Conservation (phyloP, 2,329 filamentous ascomycete genomes). For the Pyrenophora seminiperda region DNA sequence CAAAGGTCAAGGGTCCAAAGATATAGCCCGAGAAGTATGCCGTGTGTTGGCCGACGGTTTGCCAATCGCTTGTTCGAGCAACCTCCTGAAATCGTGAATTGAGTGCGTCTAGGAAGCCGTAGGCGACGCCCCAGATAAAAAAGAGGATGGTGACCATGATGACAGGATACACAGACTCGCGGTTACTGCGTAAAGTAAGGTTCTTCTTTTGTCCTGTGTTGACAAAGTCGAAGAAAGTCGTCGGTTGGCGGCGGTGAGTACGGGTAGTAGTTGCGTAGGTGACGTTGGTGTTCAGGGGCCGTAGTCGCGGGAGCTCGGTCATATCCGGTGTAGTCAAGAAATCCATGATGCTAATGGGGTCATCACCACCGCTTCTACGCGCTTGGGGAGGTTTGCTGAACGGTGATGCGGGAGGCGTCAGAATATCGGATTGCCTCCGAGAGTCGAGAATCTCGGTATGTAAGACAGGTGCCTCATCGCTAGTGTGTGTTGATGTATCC, state of each 20-base stretch:
- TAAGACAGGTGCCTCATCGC: slow-evolving; percentile 33
- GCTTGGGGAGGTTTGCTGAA: slow-evolving; percentile 31
- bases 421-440: slow-evolving; percentile 25
- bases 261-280: slow-evolving; percentile 33
- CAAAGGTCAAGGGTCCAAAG: slow-evolving; percentile 70
- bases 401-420: slow-evolving; percentile 32
- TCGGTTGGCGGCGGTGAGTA: slow-evolving; percentile 33
- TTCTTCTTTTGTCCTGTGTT: slow-evolving; percentile 70
- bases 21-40: slow-evolving; percentile 76
- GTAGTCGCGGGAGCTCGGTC: slow-evolving; percentile 40
- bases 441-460: slow-evolving; percentile 33
- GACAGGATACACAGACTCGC: slow-evolving; percentile 73
- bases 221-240: slow-evolving; percentile 76
- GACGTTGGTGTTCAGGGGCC: slow-evolving; percentile 45
- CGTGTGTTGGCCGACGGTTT: slow-evolving; percentile 70
- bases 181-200: slow-evolving; percentile 67
- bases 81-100: slow-evolving; percentile 72
- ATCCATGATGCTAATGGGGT: slow-evolving; percentile 56
- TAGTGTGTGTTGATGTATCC: slow-evolving; percentile 36
- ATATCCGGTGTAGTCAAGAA: slow-evolving; percentile 59
- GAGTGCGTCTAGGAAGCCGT: slow-evolving; percentile 81
- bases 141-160: slow-evolving; percentile 79
- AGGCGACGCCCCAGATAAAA: slow-evolving; percentile 88
- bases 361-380: slow-evolving; percentile 26
- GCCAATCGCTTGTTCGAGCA: slow-evolving; percentile 63